Evolutionary conservation across 371 early-diverging fungal species (phyloP).

Genomic region (Actinomortierella wolfii): DNA sequence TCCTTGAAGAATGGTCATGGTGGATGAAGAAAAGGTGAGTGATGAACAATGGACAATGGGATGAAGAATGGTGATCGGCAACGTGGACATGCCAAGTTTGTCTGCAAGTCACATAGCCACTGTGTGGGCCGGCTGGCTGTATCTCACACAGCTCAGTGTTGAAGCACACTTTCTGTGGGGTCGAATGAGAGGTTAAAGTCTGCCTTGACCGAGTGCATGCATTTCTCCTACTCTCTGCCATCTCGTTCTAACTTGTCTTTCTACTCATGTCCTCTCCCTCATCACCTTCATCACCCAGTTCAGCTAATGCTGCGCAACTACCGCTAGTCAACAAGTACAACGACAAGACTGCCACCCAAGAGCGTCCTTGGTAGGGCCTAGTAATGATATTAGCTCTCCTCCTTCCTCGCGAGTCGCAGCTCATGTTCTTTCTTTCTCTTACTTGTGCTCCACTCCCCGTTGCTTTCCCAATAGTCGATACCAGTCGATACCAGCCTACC

Average conservation of each 20-base stretch:
- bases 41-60: too few species aligned
- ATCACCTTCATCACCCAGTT: not conserved
- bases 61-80: too few species aligned
- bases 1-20: slow-evolving; percentile 21
- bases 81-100: too few species aligned
- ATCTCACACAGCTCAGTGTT: too few species aligned
- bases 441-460: not conserved
- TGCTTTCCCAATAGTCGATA: not conserved
- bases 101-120: too few species aligned
- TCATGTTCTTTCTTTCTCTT: not conserved
- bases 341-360: slow-evolving; percentile 54
- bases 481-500: not conserved
- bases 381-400: too few species aligned
- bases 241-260: not conserved
- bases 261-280: not conserved
- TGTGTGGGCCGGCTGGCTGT: too few species aligned
- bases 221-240: not conserved
- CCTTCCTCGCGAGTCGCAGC: too few species aligned
- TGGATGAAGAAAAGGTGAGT: not conserved
- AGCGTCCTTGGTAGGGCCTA: slow-evolving; percentile 59
- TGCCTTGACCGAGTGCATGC: too few species aligned
- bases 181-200: too few species aligned
- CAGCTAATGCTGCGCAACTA: too few species aligned
- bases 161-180: too few species aligned
- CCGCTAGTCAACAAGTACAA: slow-evolving; percentile 33